Evolutionary conservation across 2,329 filamentous ascomycete genomes (phyloP).

Genomic region (Pseudocercospora vitis): DNA sequence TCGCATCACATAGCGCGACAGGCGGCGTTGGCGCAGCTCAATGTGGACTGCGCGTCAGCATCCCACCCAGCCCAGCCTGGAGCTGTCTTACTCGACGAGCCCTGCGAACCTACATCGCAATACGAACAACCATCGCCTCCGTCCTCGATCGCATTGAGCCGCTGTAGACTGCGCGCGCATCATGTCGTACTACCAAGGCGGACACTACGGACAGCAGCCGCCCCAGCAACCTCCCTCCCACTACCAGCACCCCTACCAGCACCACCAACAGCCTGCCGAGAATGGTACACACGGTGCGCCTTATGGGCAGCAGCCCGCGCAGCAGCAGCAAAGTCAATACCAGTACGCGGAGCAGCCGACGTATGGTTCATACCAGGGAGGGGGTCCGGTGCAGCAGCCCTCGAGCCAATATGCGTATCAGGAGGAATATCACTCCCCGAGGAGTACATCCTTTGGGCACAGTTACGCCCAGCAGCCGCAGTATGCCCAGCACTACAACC

Average conservation of each 20-base stretch:
- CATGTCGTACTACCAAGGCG: conserved; percentile 60
- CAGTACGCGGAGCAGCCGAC: conserved; percentile 30
- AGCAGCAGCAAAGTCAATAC: conserved; percentile 16
- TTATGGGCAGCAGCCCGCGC: conserved; percentile 21
- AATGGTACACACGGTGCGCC: conserved; percentile 30
- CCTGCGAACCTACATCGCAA: conserved; percentile 16
- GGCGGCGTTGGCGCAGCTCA: background rate
- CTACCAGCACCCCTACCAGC: conserved; percentile 30
- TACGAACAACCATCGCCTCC: conserved; percentile 12
- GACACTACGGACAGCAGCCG: conserved; percentile 42
- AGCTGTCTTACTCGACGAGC: conserved; percentile 9
- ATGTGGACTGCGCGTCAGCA: conserved; percentile 15
- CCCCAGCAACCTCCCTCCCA: conserved; percentile 19
- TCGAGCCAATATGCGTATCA: conserved; percentile 25
- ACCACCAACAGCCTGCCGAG: conserved; percentile 27
- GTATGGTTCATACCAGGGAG: conserved; percentile 31
- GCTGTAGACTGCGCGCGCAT: conserved; percentile 1
- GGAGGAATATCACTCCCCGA: conserved; percentile 25
- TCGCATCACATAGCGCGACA: background rate
- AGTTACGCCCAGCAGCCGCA: conserved; percentile 51
- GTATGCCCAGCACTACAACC: conserved; percentile 64
- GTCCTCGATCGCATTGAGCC: conserved; percentile 9
- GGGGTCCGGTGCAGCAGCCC: conserved; percentile 34
- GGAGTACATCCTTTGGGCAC: conserved; percentile 21
- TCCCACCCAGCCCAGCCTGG: conserved; percentile 14